A percentile compares a stretch with the other conserved stretches of the same genome.
Evolutionary conservation across 2,329 filamentous ascomycete genomes (phyloP).

Genomic region (Epichloe gansuensis): DNA sequence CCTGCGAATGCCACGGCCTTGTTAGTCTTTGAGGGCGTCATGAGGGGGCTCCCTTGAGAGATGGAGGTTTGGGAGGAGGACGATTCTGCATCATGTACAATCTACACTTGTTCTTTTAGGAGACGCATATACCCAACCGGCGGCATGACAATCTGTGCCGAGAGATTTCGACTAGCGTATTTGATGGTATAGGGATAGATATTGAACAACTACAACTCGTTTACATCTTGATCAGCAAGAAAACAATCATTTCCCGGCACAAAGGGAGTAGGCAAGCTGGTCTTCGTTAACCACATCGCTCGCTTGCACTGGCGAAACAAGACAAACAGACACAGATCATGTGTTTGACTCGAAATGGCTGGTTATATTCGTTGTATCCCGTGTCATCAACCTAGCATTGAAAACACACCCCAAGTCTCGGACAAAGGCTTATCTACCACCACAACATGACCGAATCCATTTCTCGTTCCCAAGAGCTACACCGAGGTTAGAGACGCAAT

Average conservation of each 20-base stretch:
- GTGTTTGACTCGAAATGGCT: conserved; percentile 14
- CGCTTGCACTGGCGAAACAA: neutral
- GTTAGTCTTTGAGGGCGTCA: conserved; percentile 85
- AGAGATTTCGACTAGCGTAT: neutral
- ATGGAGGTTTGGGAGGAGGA: neutral
- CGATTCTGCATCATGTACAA: neutral
- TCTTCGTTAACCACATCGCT: too few species aligned
- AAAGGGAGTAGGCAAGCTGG: too few species aligned
- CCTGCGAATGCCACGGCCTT: conserved; percentile 91
- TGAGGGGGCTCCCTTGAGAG: conserved; percentile 47
- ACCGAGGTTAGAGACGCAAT: conserved; percentile 1
- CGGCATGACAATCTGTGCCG: neutral
- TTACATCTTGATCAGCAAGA: too few species aligned
- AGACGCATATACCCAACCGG: neutral
- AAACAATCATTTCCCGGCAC: too few species aligned
- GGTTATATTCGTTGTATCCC: conserved; percentile 14
- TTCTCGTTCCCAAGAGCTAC: neutral
- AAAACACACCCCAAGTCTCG: neutral
- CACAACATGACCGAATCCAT: neutral
- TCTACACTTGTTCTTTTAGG: neutral
- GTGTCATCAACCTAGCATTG: neutral
- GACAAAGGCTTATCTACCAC: neutral
- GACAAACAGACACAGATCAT: neutral
- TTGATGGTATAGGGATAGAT: neutral
- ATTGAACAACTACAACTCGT: too few species aligned